These are phyloP conservation scores for Tetrapisispora namnaoensis DNA, from an alignment of 805 yeast species.

Conservation along the genomic window DNA sequence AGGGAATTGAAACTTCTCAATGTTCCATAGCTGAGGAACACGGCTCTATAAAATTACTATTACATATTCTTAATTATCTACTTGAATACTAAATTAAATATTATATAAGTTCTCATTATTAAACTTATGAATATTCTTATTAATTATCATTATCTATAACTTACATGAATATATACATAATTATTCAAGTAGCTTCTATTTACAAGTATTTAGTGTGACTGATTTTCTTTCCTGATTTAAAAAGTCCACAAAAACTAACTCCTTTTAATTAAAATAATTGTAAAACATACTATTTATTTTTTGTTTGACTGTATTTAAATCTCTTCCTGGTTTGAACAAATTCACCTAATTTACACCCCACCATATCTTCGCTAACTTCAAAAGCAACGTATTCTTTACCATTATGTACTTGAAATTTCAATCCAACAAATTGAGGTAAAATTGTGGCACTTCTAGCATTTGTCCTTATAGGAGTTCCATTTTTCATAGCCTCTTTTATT, in stretches of 20 bases:
- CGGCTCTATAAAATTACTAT: background rate
- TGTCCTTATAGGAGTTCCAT: constrained; percentile 85
- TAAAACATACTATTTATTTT: constrained; percentile 36
- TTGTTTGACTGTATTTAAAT: constrained; percentile 71
- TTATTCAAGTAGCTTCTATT: background rate
- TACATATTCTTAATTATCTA: background rate
- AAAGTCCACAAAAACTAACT: background rate
- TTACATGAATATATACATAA: background rate
- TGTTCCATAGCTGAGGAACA: background rate
- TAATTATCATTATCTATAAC: background rate
- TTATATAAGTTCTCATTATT: background rate
- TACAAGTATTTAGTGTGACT: background rate
- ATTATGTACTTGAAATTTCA: constrained; percentile 90
- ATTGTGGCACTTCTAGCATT: constrained; percentile 92
- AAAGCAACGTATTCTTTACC: constrained; percentile 90
- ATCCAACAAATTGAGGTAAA: constrained; percentile 90
- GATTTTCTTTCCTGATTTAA: background rate
- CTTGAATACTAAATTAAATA: background rate
- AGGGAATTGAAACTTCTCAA: constrained; percentile 55
- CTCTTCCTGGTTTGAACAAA: constrained; percentile 90
- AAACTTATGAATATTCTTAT: background rate
- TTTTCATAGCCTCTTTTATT: constrained; percentile 71
- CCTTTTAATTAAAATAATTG: background rate
- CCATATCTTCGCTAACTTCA: constrained; percentile 89
- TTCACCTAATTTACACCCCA: constrained; percentile 90